Percentiles rank a stretch among this genome's conserved stretches.
Conservation (phyloP, 2,329 filamentous ascomycete species). For the Sphaerulina vaccinii region DNA sequence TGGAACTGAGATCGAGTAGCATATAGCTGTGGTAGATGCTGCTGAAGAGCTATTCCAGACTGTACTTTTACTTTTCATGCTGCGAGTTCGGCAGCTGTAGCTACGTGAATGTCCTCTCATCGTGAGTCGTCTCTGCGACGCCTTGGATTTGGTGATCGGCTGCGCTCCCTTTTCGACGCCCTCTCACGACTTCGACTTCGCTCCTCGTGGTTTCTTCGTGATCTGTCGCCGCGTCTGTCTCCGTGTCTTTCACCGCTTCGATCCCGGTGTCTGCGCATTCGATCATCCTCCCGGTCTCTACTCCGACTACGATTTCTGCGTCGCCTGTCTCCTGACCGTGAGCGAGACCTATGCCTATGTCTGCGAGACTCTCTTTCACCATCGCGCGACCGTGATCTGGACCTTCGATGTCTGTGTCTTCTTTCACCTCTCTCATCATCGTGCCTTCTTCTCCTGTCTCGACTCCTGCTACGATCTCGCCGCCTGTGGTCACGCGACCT, state of each 20-base stretch:
- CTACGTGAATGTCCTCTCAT: slow-evolving; percentile 2
- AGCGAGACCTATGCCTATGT: slow-evolving; percentile 23
- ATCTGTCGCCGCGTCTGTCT: slow-evolving; percentile 6
- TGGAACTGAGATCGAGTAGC: no score
- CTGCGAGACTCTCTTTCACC: slow-evolving; percentile 28
- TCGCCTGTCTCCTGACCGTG: slow-evolving; percentile 18
- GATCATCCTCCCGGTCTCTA: slow-evolving; percentile 11
- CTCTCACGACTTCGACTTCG: slow-evolving; percentile 18
- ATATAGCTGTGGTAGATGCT: no score
- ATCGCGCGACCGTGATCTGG: slow-evolving; percentile 32
- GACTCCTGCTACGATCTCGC: slow-evolving; percentile 29
- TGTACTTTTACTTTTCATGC: no score
- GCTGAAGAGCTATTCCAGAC: no score
- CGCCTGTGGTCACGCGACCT: slow-evolving; percentile 26
- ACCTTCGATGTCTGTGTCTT: slow-evolving; percentile 25
- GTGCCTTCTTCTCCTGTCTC: slow-evolving; percentile 24
- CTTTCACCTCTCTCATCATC: slow-evolving; percentile 28
- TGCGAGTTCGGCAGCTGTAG: no score
- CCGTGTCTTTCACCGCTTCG: slow-evolving; percentile 23
- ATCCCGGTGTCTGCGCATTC: slow-evolving; percentile 18
- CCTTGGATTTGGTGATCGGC: slow-evolving; percentile 25
- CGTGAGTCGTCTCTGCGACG: slow-evolving; percentile 21
- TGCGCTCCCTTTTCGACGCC: slow-evolving; percentile 18
- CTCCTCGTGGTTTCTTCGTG: slow-evolving; percentile 18
- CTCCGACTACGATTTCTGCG: slow-evolving; percentile 10